Evolutionary conservation across 192 early-diverging fungal genomes (phyloP).

Genomic region (Coemansia sp.): DNA sequence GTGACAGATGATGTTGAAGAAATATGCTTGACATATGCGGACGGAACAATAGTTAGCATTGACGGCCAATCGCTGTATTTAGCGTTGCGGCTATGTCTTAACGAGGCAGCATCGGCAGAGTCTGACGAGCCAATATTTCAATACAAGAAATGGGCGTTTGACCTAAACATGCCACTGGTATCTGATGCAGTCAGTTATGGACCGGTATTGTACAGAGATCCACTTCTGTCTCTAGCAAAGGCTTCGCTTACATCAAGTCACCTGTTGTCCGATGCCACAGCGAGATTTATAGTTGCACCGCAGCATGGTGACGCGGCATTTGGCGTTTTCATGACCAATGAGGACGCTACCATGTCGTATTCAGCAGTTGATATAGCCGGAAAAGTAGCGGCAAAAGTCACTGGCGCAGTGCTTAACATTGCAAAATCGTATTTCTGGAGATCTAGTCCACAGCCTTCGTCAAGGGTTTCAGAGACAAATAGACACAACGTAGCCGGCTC

Average conservation of each 20-base stretch:
- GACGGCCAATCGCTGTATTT: constrained; percentile 45
- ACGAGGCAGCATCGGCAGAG: constrained; percentile 20
- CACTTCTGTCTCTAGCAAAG: constrained; percentile 32
- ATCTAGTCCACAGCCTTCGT: constrained; percentile 10
- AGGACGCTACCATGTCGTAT: constrained; percentile 28
- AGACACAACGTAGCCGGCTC: constrained; percentile 5
- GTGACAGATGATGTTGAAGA: constrained; percentile 32
- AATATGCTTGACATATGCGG: constrained; percentile 37
- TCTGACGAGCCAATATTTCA: constrained; percentile 32
- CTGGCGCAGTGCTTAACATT: constrained; percentile 39
- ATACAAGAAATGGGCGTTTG: constrained; percentile 53
- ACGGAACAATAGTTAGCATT: constrained; percentile 41
- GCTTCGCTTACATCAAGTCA: constrained; percentile 28
- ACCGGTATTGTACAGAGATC: constrained; percentile 25
- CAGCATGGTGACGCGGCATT: constrained; percentile 45
- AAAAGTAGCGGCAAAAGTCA: constrained; percentile 38
- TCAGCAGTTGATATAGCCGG: constrained; percentile 48
- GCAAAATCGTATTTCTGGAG: constrained; percentile 49
- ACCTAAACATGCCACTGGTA: constrained; percentile 27
- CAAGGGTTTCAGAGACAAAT: background rate
- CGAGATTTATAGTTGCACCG: constrained; percentile 47
- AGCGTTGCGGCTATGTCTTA: constrained; percentile 42
- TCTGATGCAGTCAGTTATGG: constrained; percentile 45
- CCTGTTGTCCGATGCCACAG: constrained; percentile 30
- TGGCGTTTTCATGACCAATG: constrained; percentile 46